A percentile compares a stretch with the other conserved stretches of the same genome.
Conservation (phyloP, 2,329 filamentous ascomycete species). For the Talaromyces sp. region DNA sequence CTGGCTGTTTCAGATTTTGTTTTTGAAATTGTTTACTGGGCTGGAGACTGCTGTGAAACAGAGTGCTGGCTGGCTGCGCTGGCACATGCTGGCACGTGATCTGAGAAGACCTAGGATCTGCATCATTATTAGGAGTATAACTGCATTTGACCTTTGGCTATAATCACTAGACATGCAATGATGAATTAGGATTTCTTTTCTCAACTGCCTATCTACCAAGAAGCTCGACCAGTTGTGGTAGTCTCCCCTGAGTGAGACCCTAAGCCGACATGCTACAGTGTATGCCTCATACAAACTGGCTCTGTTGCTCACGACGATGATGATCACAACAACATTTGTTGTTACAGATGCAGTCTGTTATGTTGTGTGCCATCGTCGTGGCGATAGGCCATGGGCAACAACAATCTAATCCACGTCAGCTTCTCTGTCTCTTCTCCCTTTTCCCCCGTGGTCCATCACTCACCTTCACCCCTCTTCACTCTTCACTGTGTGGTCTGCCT, state of each 20-base stretch:
- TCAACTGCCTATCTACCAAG: neutral
- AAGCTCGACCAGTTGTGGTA: too few species aligned
- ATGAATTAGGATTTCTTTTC: too few species aligned
- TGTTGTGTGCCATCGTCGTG: neutral
- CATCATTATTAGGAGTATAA: neutral
- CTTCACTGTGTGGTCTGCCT: neutral
- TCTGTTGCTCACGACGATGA: neutral
- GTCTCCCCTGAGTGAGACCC: too few species aligned
- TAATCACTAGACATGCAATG: neutral
- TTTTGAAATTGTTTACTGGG: neutral
- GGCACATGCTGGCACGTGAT: neutral
- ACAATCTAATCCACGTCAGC: neutral
- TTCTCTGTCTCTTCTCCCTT: neutral
- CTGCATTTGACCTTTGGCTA: neutral
- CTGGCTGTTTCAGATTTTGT: neutral
- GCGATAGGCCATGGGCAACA: neutral
- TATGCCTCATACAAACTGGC: neutral
- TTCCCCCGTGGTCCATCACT: neutral
- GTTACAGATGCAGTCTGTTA: neutral
- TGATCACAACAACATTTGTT: neutral
- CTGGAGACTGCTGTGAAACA: neutral
- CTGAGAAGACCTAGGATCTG: neutral
- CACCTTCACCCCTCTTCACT: neutral
- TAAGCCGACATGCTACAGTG: too few species aligned
- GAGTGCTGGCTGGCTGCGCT: neutral